Base-by-base conservation (phyloP, 495 filamentous ascomycete species). In the Penicillium pancosmium region DNA sequence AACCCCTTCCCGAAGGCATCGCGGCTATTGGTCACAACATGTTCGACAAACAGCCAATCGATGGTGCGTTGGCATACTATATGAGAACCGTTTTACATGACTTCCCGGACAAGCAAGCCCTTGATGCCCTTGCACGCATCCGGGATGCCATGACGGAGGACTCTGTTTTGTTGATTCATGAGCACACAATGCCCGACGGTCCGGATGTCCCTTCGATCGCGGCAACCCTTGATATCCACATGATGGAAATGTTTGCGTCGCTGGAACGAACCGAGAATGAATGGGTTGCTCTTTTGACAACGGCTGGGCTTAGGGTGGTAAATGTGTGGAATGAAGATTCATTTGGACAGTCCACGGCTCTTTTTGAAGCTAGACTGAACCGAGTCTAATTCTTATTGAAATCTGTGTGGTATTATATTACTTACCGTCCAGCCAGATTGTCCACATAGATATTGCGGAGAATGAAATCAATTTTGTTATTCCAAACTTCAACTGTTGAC, bases 301-400 rank as follows among this genome's bases (percentile, higher is more conserved):
- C 12, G 11, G 78, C 57, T 51, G 87, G 84, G 68, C 83, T 88
- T 57, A 82, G 76, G 12, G 84, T 88, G 52, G 83, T 82, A 55
- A 68, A 77, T 49, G 73, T 74, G 6, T 6, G 56, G 57, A 13
- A 31, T 5, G n/a, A 50, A 12, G 43, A 35, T 12, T 38, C 35
- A 8, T 12, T 38, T 12, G 35, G 35, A 10, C 35, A 38, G 35
- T 11, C 35, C 3, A 38, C 35, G 6, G 35, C 35, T 2, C 35
- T 38, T 8, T 38, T 38, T 38, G 35, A 38, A 38, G 35, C 35
- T 12, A 11, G 10, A 4, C 10, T 38, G 35, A 4, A 15, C 3
- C 13, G 35, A 38, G 10, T 38, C 10, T 5, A 15, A 38, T 38
- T 4, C 2, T 38, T 15, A 8, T 15, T 38, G 25, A 27, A 27